These are phyloP conservation scores for Pseudogymnoascus sp. DNA, from an alignment of 2,329 filamentous ascomycete species.

Conservation along the genomic window DNA sequence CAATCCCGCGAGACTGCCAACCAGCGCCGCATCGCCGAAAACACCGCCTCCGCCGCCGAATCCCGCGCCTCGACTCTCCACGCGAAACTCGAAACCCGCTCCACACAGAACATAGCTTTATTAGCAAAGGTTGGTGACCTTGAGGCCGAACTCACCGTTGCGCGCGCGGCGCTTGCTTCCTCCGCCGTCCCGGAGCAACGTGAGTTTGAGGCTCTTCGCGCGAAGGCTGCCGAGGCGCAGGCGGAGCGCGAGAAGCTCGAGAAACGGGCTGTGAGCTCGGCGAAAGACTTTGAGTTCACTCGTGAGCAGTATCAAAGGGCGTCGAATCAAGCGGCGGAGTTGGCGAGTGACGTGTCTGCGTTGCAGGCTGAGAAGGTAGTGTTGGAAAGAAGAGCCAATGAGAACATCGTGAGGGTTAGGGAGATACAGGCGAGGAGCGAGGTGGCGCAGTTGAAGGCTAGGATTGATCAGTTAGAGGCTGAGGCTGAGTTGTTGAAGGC, in stretches of 20 bases:
- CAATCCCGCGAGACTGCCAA: slow-evolving; percentile 43
- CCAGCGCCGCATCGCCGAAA: slow-evolving; percentile 43
- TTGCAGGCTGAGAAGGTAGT: slow-evolving; percentile 16
- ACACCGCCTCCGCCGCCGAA: slow-evolving; percentile 27
- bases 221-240: slow-evolving; percentile 3
- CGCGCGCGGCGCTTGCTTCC: slow-evolving; percentile 15
- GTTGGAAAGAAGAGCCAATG: slow-evolving; percentile 20
- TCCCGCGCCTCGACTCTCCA: slow-evolving; percentile 15
- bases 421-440: slow-evolving; percentile 21
- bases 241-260: slow-evolving; percentile 20
- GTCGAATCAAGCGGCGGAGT: slow-evolving; percentile 19
- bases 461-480: slow-evolving; percentile 29
- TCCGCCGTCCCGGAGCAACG: slow-evolving; percentile 34
- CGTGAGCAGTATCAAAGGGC: slow-evolving; percentile 25
- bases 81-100: slow-evolving; percentile 18
- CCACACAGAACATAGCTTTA: slow-evolving; percentile 21
- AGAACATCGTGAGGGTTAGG: slow-evolving; percentile 24
- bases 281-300: slow-evolving; percentile 25
- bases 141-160: slow-evolving; percentile 24
- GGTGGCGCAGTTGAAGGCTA: slow-evolving; percentile 15
- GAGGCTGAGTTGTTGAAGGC: slow-evolving; percentile 26
- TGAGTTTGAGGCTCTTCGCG: slow-evolving; percentile 32
- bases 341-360: slow-evolving; percentile 14
- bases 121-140: slow-evolving; percentile 19
- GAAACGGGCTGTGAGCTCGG: slow-evolving; percentile 16